Evolutionary conservation across 768 basidiomycete species (phyloP), one percentile per base, ranked within the genome.

Genomic region (Gelatoporia subvermispora): DNA sequence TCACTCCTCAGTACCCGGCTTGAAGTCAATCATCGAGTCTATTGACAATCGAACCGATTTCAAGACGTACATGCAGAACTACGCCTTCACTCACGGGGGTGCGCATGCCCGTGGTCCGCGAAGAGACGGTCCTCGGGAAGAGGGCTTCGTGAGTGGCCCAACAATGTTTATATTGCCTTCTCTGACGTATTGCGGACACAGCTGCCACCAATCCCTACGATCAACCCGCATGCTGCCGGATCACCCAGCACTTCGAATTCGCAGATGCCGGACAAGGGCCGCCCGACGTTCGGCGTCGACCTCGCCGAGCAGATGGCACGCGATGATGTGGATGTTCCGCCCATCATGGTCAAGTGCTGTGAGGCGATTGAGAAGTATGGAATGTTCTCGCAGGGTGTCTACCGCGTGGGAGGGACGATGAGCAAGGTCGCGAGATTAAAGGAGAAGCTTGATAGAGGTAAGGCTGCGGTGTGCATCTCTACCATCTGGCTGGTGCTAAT

Each of bases 31-130:
- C 20, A 85, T 88, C 49, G 94, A 97, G 64, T 79, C 82, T 4
- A 96, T 99, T 57, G 95, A 99, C 68, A 93, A 93, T 59, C 82
- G 93, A 35, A 76, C 84, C 31, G 96, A 99, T 67, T 98, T 99
- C 72, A 95, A 88, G 70, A 82, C 78, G 8, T 99, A 86, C 64
- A 97, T 99, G 94, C 92, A 96, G 63, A 93, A 96, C 63, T 99
- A 95, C 62, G 85, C 89, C 0, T 92, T 94, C 60, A 92, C 92
- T 23, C 87, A 88, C 51, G 88, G 85, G 10, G 72, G 76, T 42
- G 68, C 64, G 35, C 70, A 72, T 23, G 65, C 69, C 13, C 74
- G 82, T 35, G 91, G 88, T n/a, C 91, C 89, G 23, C 76, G 88
- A 51, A 75, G 93, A 52, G 91, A 96, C 57, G 94, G 91, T 3